Base-by-base conservation (phyloP, 805 yeast genomes). In the Maudiozyma barnettii region DNA sequence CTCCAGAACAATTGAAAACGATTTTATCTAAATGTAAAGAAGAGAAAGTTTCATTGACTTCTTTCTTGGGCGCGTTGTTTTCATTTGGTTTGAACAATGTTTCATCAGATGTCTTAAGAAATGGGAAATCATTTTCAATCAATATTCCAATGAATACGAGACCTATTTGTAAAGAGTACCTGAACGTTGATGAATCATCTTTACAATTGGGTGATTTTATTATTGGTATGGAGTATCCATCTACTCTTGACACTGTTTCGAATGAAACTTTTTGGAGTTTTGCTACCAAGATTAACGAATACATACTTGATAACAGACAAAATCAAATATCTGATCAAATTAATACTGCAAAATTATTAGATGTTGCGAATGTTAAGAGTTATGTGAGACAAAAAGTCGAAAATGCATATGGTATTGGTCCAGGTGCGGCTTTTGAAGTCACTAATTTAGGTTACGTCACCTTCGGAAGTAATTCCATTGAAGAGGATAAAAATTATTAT, bases 111-210 rank as follows among this genome's bases (percentile, higher is more conserved):
- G 9, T 18, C 10, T 19, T 43, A 1, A 30, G 45, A 16, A 14
- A 26, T 12, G 61, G 58, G 2, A 20, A 47, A 1, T 39, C 35
- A 20, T 38, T 54, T 12, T 52, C 49, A 16, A 45, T 52, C 10
- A 43, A 39, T 29, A 45, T 61, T 4, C 66, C 66, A 14, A 52
- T 61, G 50, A 57, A 60, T 47, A 53, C 64, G 0, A 53, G 66
- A 46, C 18, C 13, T 4, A 44, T 47, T 4, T 51, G 59, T 38
- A 46, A 49, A 22, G 41, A 48, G 19, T 18, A 37, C 3, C 26
- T 56, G 16, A 30, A 44, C 10, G 18, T 46, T 2, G 31, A 50
- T 8, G 50, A 51, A 6, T 20, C 43, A 18, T 42, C 50, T 13
- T 12, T 47, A 6, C 47, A 49, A 29, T 39, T 61, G 42, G 66